Percentiles rank a stretch among this genome's conserved stretches.
Conservation (phyloP, 1,139 yeast species). For the Lodderomyces theae region DNA sequence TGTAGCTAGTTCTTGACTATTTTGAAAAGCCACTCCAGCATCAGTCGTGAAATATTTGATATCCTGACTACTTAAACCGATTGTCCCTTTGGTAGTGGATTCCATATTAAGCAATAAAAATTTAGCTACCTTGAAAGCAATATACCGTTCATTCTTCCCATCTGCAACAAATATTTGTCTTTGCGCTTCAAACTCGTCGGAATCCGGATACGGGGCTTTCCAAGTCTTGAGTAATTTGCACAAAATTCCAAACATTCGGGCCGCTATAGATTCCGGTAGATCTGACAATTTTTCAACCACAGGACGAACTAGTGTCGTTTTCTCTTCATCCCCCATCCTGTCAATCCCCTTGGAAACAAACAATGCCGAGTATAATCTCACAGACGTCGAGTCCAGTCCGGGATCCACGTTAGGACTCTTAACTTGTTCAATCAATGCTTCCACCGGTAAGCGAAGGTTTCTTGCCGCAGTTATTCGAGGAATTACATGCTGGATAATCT, state of each 20-base stretch:
- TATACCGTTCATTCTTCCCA: slow-evolving; percentile 38
- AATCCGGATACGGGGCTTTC: slow-evolving; percentile 50
- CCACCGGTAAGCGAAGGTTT: slow-evolving; percentile 57
- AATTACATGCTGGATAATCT: slow-evolving; percentile 63
- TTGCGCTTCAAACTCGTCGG: slow-evolving; percentile 39
- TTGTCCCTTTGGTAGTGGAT: slow-evolving; percentile 23
- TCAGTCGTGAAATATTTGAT: slow-evolving; percentile 60
- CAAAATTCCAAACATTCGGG: slow-evolving; percentile 62
- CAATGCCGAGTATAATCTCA: slow-evolving; percentile 62
- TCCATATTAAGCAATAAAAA: slow-evolving; percentile 58
- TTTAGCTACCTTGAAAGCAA: slow-evolving; percentile 48
- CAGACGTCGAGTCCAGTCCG: slow-evolving; percentile 48
- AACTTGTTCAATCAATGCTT: slow-evolving; percentile 61
- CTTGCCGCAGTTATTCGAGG: slow-evolving; percentile 65
- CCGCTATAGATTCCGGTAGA: slow-evolving; percentile 38
- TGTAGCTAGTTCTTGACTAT: slow-evolving; percentile 41
- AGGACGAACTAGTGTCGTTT: slow-evolving; percentile 42
- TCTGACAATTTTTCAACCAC: slow-evolving; percentile 47
- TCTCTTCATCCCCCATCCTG: slow-evolving; percentile 38
- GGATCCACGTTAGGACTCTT: slow-evolving; percentile 45
- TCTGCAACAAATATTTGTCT: slow-evolving; percentile 27
- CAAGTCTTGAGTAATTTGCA: slow-evolving; percentile 53
- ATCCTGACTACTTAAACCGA: slow-evolving; percentile 62
- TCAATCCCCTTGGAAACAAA: slow-evolving; percentile 67
- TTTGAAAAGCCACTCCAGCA: slow-evolving; percentile 61